Percentiles rank a stretch among this genome's conserved stretches.
Evolutionary conservation across 345 rosid genomes (phyloP).

Genomic region (Syzygium grande): DNA sequence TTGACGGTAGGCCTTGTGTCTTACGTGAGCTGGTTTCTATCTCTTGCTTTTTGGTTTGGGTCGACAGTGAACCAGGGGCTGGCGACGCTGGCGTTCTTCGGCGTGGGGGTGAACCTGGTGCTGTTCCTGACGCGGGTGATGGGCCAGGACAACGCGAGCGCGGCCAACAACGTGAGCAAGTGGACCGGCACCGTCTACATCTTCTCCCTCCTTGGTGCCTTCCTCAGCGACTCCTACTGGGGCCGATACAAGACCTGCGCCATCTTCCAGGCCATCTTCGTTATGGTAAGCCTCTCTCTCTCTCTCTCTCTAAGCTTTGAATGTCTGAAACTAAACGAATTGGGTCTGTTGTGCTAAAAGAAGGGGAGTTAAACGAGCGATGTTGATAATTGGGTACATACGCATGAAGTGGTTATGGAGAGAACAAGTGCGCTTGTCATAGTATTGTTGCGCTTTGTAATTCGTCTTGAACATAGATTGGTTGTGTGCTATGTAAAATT

Average conservation of each 20-base stretch:
- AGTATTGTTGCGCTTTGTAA: not conserved
- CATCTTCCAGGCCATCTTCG: constrained; percentile 81
- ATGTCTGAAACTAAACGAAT: not conserved
- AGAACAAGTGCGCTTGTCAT: not conserved
- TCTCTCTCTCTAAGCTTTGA: not conserved
- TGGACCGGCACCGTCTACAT: constrained; percentile 99
- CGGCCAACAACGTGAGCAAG: constrained; percentile 94
- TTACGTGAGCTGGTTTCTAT: not conserved
- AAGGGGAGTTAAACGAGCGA: not conserved
- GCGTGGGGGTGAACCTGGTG: constrained; percentile 91
- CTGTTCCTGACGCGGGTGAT: constrained; percentile 81
- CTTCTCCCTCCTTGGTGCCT: constrained; percentile 92
- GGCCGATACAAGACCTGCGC: constrained; percentile 95
- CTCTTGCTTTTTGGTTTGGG: not conserved
- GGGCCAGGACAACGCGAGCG: constrained; percentile 83
- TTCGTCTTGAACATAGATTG: not conserved
- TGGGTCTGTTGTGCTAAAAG: not conserved
- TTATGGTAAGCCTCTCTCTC: constrained; percentile 36
- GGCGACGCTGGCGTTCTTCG: constrained; percentile 91
- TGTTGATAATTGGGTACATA: not conserved
- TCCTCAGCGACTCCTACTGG: constrained; percentile 97
- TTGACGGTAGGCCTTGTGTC: not conserved
- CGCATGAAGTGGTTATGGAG: not conserved
- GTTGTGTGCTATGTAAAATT: not conserved
- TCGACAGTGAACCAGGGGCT: constrained; percentile 75